phyloP scores from a whole-genome alignment of 2,329 filamentous ascomycete genomes.

The Helotiales sp. region DNA sequence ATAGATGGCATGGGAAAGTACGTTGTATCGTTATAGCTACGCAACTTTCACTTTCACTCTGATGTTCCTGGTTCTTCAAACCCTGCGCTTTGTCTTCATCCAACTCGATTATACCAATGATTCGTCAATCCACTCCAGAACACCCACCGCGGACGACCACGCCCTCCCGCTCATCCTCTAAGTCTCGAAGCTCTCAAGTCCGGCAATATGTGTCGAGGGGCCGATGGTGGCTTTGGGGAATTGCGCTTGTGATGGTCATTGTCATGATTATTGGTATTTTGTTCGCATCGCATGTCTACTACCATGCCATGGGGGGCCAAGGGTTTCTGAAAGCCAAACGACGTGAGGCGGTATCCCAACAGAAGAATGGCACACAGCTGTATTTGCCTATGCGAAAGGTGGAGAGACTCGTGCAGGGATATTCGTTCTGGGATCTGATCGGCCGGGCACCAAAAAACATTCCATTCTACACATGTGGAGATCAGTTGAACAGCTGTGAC shows the following conservation, averaged over 20 bases:
- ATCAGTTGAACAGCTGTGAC: conserved; percentile 40
- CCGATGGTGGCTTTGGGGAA: conserved; percentile 26
- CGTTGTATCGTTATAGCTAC: conserved; percentile 25
- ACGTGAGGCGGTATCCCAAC: background rate
- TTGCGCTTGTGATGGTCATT: conserved; percentile 28
- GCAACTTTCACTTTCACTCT: conserved; percentile 26
- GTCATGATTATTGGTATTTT: conserved; percentile 36
- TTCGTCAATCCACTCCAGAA: conserved; percentile 19
- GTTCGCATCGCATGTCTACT: conserved; percentile 37
- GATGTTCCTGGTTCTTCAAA: conserved; percentile 22
- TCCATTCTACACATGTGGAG: conserved; percentile 40
- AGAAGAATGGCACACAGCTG: conserved; percentile 4
- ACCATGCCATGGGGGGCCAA: conserved; percentile 35
- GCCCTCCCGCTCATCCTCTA: conserved; percentile 29
- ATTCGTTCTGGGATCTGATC: background rate
- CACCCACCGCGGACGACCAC: conserved; percentile 11
- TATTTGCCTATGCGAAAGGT: conserved; percentile 36
- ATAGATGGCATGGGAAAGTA: conserved; percentile 30
- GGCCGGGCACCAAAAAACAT: conserved; percentile 21
- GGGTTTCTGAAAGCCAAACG: conserved; percentile 33
- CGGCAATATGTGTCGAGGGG: conserved; percentile 23
- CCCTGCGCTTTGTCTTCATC: conserved; percentile 16
- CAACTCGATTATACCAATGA: conserved; percentile 26
- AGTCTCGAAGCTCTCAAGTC: conserved; percentile 14
- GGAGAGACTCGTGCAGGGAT: conserved; percentile 2